Conservation (phyloP, 495 filamentous ascomycete genomes). For the Penicillium manginii region DNA sequence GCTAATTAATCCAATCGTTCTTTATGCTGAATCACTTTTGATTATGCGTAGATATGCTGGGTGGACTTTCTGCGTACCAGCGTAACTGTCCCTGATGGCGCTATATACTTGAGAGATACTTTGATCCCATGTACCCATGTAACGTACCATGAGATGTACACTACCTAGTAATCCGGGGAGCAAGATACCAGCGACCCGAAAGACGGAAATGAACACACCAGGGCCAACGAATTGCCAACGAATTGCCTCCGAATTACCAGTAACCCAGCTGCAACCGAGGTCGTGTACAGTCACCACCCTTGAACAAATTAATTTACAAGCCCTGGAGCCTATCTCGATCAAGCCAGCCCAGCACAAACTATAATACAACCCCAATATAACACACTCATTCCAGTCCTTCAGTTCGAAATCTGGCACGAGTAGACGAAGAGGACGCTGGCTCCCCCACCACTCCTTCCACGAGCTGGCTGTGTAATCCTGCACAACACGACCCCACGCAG, state of each 20-base stretch:
- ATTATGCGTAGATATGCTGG: not conserved
- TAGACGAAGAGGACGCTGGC: not conserved
- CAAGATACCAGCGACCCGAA: too few species aligned
- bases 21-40: not conserved
- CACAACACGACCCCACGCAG: slow-evolving; percentile 10
- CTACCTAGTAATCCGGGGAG: too few species aligned
- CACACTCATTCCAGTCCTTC: too few species aligned
- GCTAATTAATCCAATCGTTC: not conserved
- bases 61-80: not conserved
- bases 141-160: not conserved
- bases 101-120: not conserved
- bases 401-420: not conserved
- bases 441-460: not conserved
- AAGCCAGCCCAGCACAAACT: too few species aligned
- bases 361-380: too few species aligned
- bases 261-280: too few species aligned
- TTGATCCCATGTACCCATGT: not conserved
- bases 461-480: slow-evolving; percentile 16
- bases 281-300: too few species aligned
- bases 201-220: too few species aligned
- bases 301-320: too few species aligned
- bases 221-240: too few species aligned
- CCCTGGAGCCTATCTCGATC: too few species aligned
- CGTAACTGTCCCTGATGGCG: not conserved
- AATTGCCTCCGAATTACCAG: too few species aligned